phyloP scores from a whole-genome alignment of 257 asterid species.

The Plantago elongata region DNA sequence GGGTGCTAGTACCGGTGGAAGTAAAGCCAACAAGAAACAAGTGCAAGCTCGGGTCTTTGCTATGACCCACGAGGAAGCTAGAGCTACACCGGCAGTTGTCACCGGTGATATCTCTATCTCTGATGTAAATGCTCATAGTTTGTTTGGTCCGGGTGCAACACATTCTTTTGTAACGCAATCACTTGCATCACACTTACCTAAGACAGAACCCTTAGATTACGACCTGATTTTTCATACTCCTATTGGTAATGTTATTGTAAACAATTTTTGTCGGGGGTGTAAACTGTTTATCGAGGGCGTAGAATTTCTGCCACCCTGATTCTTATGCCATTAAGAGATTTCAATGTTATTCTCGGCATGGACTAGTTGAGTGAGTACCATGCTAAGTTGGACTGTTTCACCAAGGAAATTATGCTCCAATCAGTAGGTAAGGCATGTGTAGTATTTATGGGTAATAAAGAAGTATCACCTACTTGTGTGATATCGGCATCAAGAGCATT shows the following conservation, averaged over 20 bases:
- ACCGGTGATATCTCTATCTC: too few species aligned
- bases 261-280: neutral
- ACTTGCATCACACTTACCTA: neutral
- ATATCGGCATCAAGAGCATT: neutral
- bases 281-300: neutral
- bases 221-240: neutral
- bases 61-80: too few species aligned
- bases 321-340: neutral
- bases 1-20: too few species aligned
- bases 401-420: neutral
- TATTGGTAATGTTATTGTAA: neutral
- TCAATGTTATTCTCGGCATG: neutral
- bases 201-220: neutral
- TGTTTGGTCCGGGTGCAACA: too few species aligned
- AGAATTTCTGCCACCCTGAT: neutral
- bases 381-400: neutral
- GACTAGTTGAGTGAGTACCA: neutral
- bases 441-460: neutral
- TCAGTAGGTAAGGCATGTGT: neutral
- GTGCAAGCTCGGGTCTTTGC: too few species aligned
- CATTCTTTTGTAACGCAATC: neutral
- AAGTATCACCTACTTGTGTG: neutral
- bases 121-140: too few species aligned
- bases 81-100: too few species aligned
- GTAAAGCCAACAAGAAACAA: too few species aligned